A percentile compares a stretch with the other conserved stretches of the same genome.
Conservation (phyloP, 164 flowering plant genomes). For the Vitis labrusca region DNA sequence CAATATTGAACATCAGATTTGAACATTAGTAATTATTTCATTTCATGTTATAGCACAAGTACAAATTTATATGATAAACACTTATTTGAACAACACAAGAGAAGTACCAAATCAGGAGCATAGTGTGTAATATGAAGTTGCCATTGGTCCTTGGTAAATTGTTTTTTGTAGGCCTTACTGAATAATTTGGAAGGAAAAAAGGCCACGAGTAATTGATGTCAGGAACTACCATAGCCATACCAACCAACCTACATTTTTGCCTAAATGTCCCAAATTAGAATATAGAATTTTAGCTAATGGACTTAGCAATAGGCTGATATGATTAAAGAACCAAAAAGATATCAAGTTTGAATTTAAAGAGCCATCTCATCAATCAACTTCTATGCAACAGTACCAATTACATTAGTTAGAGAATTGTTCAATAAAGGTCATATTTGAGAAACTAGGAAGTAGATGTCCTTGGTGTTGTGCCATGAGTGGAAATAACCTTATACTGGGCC, state of each 20-base stretch:
- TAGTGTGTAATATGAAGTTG: slow-evolving; percentile 1
- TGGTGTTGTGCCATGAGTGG: slow-evolving; percentile 5
- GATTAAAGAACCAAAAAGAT: too few species aligned
- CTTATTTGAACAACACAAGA: slow-evolving; percentile 4
- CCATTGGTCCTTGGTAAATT: neutral
- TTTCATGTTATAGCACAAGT: slow-evolving; percentile 1
- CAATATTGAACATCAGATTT: too few species aligned
- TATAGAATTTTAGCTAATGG: too few species aligned
- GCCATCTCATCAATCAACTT: too few species aligned
- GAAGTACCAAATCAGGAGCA: slow-evolving; percentile 1
- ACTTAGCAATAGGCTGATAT: too few species aligned
- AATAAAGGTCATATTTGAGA: neutral
- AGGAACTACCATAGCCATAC: slow-evolving; percentile 12
- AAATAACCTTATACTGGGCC: slow-evolving; percentile 10
- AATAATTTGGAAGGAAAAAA: slow-evolving; percentile 2
- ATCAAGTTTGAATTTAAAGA: too few species aligned
- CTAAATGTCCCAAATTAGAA: too few species aligned
- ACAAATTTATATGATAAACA: slow-evolving; percentile 1
- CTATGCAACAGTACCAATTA: too few species aligned
- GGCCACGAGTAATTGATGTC: slow-evolving; percentile 14
- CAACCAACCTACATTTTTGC: slow-evolving; percentile 2
- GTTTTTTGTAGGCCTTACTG: slow-evolving; percentile 2
- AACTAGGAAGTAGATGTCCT: slow-evolving; percentile 1
- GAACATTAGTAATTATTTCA: too few species aligned
- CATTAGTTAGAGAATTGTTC: too few species aligned